phyloP scores from a whole-genome alignment of 345 rosid species.

The Rhizophora mangle region DNA sequence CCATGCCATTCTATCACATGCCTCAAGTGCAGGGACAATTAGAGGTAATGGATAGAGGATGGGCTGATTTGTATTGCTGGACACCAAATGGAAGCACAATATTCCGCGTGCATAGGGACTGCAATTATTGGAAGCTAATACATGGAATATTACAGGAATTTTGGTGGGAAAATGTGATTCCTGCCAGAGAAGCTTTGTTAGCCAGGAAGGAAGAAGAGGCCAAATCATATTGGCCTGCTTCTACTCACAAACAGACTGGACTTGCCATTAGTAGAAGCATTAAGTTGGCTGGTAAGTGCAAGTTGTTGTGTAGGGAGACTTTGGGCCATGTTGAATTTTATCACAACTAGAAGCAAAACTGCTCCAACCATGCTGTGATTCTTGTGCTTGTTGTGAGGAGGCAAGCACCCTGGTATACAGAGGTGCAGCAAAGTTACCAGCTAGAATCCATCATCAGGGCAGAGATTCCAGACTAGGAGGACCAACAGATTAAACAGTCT shows the following conservation, averaged over 20 bases:
- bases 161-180: constrained; percentile 87
- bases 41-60: constrained; percentile 84
- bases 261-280: constrained; percentile 61
- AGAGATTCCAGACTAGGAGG: no score
- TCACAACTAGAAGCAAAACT: neutral
- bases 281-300: constrained; percentile 58
- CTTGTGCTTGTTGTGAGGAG: neutral
- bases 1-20: constrained; percentile 81
- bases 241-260: constrained; percentile 61
- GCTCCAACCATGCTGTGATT: neutral
- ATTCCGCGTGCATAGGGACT: constrained; percentile 60
- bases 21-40: constrained; percentile 95
- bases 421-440: neutral
- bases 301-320: constrained; percentile 66
- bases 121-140: constrained; percentile 66
- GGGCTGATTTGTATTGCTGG: constrained; percentile 93
- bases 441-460: no score
- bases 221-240: constrained; percentile 46
- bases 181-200: constrained; percentile 65
- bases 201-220: constrained; percentile 52
- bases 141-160: constrained; percentile 63
- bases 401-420: no score
- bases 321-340: constrained; percentile 72
- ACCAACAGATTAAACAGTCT: no score
- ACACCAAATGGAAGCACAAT: constrained; percentile 78